Conservation (phyloP, 163 green algal genomes). For the Scenedesmus sp. region DNA sequence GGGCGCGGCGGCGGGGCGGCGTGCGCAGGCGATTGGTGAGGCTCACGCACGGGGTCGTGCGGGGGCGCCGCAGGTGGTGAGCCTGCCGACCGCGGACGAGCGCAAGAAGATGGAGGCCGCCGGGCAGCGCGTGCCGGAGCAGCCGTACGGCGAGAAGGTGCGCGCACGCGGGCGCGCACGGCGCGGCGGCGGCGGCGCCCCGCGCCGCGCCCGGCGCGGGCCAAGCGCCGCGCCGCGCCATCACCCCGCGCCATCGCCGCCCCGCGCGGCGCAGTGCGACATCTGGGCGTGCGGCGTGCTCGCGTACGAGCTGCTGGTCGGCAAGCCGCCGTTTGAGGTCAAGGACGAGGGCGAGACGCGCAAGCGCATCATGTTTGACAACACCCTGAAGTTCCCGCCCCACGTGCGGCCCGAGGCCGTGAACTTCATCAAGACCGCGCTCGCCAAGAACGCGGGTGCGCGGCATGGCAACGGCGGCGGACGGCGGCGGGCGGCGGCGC, state of each 20-base stretch:
- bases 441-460: constrained; percentile 69
- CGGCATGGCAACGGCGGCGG: no score
- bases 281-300: constrained; percentile 79
- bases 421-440: constrained; percentile 67
- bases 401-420: constrained; percentile 56
- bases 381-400: constrained; percentile 60
- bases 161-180: no score
- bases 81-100: constrained; percentile 47
- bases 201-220: no score
- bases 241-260: no score
- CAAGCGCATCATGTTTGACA: constrained; percentile 67
- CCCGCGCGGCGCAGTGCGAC: constrained; percentile 69
- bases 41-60: no score
- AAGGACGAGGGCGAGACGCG: constrained; percentile 69
- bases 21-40: no score
- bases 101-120: constrained; percentile 29
- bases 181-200: no score
- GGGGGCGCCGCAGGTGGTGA: no score
- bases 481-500: no score
- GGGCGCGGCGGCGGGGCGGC: no score
- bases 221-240: no score
- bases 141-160: constrained; percentile 62
- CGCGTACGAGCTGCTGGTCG: constrained; percentile 78
- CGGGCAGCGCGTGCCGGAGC: background rate
- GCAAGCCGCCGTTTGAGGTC: constrained; percentile 74